Conservation (phyloP, 1,284 basidiomycete genomes). For the Pseudozyma tsukubaensis region DNA sequence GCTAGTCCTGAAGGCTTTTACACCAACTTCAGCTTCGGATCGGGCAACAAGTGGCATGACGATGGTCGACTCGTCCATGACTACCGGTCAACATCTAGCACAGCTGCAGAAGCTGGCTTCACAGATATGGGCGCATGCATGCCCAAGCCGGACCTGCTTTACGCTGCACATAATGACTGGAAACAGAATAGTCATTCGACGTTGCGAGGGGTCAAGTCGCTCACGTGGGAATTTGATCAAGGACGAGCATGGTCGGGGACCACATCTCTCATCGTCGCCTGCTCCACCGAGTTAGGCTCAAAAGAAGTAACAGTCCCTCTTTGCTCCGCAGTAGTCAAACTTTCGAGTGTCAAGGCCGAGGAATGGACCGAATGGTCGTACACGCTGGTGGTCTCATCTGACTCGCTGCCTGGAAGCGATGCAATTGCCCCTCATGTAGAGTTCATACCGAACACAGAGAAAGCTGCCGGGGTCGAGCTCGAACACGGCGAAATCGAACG, state of each 20-base stretch:
- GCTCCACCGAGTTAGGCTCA: not conserved
- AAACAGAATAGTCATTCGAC: not conserved
- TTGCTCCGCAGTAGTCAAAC: constrained; percentile 16
- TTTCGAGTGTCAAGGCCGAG: too few relatives aligned
- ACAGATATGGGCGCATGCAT: constrained; percentile 47
- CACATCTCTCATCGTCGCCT: constrained; percentile 9
- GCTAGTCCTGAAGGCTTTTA: constrained; percentile 24
- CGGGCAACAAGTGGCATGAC: constrained; percentile 54
- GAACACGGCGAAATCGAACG: not conserved
- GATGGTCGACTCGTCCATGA: constrained; percentile 35
- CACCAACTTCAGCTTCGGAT: constrained; percentile 57
- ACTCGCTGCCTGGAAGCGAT: not conserved
- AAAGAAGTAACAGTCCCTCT: constrained; percentile 9
- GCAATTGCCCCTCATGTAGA: not conserved
- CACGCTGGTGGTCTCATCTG: constrained; percentile 5
- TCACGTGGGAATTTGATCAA: constrained; percentile 21
- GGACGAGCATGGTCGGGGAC: constrained; percentile 22
- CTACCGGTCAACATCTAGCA: not conserved
- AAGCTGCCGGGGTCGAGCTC: not conserved
- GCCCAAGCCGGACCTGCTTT: constrained; percentile 48
- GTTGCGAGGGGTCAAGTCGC: not conserved
- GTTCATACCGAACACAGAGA: not conserved
- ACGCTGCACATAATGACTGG: constrained; percentile 7
- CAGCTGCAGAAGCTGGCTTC: constrained; percentile 18
- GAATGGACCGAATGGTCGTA: constrained; percentile 10